Percentiles rank a stretch among this genome's conserved stretches.
These are phyloP conservation scores for Pythium folliculosum DNA, from an alignment of 352 stramenopile species.

Conservation along the genomic window DNA sequence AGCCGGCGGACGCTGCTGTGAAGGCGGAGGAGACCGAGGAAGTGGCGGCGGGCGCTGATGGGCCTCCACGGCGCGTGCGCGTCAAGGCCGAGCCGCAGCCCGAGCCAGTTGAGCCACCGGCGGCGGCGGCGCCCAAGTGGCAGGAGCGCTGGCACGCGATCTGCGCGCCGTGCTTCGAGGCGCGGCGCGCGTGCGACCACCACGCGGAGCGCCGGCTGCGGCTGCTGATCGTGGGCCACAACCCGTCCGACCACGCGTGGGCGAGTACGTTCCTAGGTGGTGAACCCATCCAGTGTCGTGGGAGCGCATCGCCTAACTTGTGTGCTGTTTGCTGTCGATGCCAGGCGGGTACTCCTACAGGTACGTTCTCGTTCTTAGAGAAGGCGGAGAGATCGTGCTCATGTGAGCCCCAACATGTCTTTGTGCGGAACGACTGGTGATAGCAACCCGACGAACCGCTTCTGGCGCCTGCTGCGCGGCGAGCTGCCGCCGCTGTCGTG, in stretches of 20 bases:
- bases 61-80: conserved; percentile 7
- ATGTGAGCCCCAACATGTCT: too few species aligned
- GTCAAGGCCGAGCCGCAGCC: conserved; percentile 22
- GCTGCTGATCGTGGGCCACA: conserved; percentile 88
- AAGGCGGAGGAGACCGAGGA: not conserved
- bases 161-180: conserved; percentile 69
- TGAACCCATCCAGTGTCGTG: not conserved
- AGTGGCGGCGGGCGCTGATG: not conserved
- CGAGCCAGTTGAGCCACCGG: conserved; percentile 3
- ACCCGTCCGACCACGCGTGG: conserved; percentile 90
- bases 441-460: conserved; percentile 86
- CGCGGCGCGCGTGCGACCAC: conserved; percentile 54
- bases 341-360: conserved; percentile 63
- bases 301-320: too few species aligned
- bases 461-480: conserved; percentile 87
- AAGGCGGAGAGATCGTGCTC: too few species aligned
- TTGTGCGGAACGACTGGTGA: too few species aligned
- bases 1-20: too few species aligned
- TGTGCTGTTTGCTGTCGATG: not conserved
- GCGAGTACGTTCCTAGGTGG: conserved; percentile 19
- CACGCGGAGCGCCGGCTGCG: conserved; percentile 61
- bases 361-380: too few species aligned
- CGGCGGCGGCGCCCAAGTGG: conserved; percentile 45
- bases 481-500: conserved; percentile 54
- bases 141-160: conserved; percentile 84